Evolutionary conservation across 108 stramenopile genomes (phyloP), one percentile per base, ranked within the genome.

Genomic region (Discostella pseudostelligera): DNA sequence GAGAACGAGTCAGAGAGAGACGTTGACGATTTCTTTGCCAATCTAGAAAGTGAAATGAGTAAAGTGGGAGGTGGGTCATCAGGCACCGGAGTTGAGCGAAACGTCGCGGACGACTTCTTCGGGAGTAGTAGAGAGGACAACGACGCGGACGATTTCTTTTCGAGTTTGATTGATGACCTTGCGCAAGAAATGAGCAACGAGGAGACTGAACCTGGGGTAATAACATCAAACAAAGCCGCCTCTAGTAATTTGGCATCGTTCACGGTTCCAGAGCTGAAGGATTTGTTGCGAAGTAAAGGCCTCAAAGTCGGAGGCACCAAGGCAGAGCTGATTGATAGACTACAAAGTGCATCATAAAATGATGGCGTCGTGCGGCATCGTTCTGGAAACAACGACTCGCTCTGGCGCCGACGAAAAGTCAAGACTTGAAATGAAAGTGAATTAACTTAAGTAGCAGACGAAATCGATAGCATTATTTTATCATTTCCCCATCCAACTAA

Each of bases 271-370:
- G 69, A 62, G 36, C 79, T 95, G 25, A 95, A 91, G 68, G 90
- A 84, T 13, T 79, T 87, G 79, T 72, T 91, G 20, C 66, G 82
- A 40, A 73, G 78, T 8, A 70, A 70, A 29, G 89, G 89, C 0
- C 59, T 93, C 24, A 95, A 91, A 69, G 81, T 95, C 20, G 84
- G 86, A n/a, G 94, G 94, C 10, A 90, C 78, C 51, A 95, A 95
- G 63, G 60, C 80, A 2, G 91, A 92, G 43, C 67, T 95, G 22
- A 92, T 95, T 62, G 84, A 85, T 28, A 80, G 94, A 55, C 70
- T 95, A 19, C 61, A 55, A 39, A 35, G 53, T 12, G 19, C 64
- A 29, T 22, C 8, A 0, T 28, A 11, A 51, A 24, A 22, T 14
- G 21, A 51, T 5, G 32, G 32, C 26, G 2, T 13, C 12, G 26